Base-by-base conservation (phyloP, 228 moss, liverwort and hornwort genomes). In the Sphagnum fallax region DNA sequence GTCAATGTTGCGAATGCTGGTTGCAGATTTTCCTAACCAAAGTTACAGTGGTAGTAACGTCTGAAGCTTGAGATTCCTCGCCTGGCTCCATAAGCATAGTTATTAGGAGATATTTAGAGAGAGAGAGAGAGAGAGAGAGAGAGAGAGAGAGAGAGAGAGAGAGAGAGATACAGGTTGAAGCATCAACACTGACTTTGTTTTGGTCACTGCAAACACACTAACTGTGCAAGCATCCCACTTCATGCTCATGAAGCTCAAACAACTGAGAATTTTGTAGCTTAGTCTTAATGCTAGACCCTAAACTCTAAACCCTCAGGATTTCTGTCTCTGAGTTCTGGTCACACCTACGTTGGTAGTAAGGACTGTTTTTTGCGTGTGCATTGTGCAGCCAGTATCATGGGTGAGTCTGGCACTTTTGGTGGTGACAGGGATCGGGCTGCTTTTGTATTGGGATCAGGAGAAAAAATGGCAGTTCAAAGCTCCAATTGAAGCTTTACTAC, bases 351-450 rank as follows among this genome's bases (percentile, higher is more conserved):
- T 51, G 48, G 49, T 52, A 10, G n/a, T 48, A 16, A 67, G 10
- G n/a, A 14, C 48, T 57, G 16, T 16, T 16, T 6, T 32, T 32
- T 71, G 53, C 51, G 57, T 73, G 15, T 71, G 61, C 63, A 72
- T 79, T 63, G 48, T 86, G 85, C 87, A 90, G 90, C 93, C 89
- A 59, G 89, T 96, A 18, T 85, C 93, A 67, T 96, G 93, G 96
- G 78, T 67, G 66, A 96, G 96, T 77, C 75, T 96, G 57, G 89
- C 83, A 65, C 76, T 96, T 74, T 77, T 92, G 65, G 82, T 86
- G 66, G 73, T 70, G 57, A 93, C 91, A 11, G 88, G 89, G 61
- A 80, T 82, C 47, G 89, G 91, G 74, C 75, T 95, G 69, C 86
- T 91, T 61, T 69, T 86, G 52, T 87, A 84, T 68, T 91, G 84